Percentiles rank a stretch among this genome's conserved stretches.
Conservation (phyloP, 2,329 filamentous ascomycete genomes). For the Chaetomiaceae sp. region DNA sequence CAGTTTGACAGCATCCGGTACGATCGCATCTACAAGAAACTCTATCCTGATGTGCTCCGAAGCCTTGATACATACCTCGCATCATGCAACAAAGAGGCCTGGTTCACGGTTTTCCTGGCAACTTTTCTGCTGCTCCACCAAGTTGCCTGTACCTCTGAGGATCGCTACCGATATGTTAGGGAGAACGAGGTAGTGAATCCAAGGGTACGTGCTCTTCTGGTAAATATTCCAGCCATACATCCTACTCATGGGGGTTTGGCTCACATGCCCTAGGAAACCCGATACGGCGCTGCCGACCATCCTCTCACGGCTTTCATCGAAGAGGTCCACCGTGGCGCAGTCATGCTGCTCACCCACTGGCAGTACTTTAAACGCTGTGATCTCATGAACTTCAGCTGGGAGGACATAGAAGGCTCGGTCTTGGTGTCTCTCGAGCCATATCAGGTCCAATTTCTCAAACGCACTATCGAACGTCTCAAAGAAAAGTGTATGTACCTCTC, state of each 20-base stretch:
- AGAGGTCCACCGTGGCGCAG: slow-evolving; percentile 43
- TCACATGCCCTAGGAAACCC: slow-evolving; percentile 11
- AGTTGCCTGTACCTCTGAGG: slow-evolving; percentile 37
- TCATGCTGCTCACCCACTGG: slow-evolving; percentile 46
- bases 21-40: slow-evolving; percentile 34
- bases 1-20: slow-evolving; percentile 43
- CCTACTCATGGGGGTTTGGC: too few relatives aligned
- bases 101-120: slow-evolving; percentile 38
- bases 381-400: slow-evolving; percentile 29
- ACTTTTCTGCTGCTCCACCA: slow-evolving; percentile 43
- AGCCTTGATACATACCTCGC: slow-evolving; percentile 35
- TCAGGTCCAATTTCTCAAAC: slow-evolving; percentile 32
- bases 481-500: slow-evolving; percentile 4
- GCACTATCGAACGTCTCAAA: slow-evolving; percentile 11
- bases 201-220: slow-evolving; percentile 25
- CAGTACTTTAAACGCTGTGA: slow-evolving; percentile 45
- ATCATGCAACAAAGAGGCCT: slow-evolving; percentile 32
- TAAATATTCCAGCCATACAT: background rate
- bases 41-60: slow-evolving; percentile 33
- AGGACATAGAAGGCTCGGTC: slow-evolving; percentile 27
- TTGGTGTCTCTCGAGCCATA: slow-evolving; percentile 31
- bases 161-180: slow-evolving; percentile 41
- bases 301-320: slow-evolving; percentile 40
- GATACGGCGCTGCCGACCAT: slow-evolving; percentile 28
- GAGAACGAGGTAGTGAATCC: slow-evolving; percentile 31